These are phyloP conservation scores for Syncephalis plumigaleata DNA, from an alignment of 371 early-diverging fungal species.

Conservation along the genomic window DNA sequence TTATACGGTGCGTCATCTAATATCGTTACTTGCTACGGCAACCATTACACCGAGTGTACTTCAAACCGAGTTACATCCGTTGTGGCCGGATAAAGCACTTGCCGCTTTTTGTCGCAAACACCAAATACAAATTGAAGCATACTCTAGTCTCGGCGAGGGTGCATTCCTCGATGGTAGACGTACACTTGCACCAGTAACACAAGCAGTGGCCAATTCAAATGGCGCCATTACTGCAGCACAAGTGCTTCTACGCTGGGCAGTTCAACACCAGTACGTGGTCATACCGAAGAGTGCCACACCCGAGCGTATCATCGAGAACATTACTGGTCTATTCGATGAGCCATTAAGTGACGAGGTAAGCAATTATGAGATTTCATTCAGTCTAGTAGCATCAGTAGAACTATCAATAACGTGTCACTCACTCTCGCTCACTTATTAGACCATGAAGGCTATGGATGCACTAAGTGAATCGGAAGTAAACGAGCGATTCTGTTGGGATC, in stretches of 20 bases:
- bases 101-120: slow-evolving; percentile 28
- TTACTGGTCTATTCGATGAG: slow-evolving; percentile 19
- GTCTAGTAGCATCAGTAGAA: not conserved
- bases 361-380: not conserved
- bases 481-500: slow-evolving; percentile 63
- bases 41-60: slow-evolving; percentile 35
- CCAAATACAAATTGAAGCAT: slow-evolving; percentile 59
- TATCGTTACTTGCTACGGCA: slow-evolving; percentile 23
- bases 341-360: slow-evolving; percentile 15
- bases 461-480: slow-evolving; percentile 14
- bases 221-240: slow-evolving; percentile 19
- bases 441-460: slow-evolving; percentile 28
- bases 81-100: slow-evolving; percentile 24
- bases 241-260: slow-evolving; percentile 32
- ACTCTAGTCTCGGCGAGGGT: slow-evolving; percentile 84
- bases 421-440: slow-evolving; percentile 14
- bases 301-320: slow-evolving; percentile 25
- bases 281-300: slow-evolving; percentile 42
- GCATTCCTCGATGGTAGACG: slow-evolving; percentile 6
- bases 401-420: not conserved
- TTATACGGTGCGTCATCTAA: slow-evolving; percentile 42
- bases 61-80: slow-evolving; percentile 64
- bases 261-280: slow-evolving; percentile 30
- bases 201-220: slow-evolving; percentile 15
- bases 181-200: not conserved